phyloP scores from a whole-genome alignment of 331 rosid genomes.

The Erythrophleum ivorense region DNA sequence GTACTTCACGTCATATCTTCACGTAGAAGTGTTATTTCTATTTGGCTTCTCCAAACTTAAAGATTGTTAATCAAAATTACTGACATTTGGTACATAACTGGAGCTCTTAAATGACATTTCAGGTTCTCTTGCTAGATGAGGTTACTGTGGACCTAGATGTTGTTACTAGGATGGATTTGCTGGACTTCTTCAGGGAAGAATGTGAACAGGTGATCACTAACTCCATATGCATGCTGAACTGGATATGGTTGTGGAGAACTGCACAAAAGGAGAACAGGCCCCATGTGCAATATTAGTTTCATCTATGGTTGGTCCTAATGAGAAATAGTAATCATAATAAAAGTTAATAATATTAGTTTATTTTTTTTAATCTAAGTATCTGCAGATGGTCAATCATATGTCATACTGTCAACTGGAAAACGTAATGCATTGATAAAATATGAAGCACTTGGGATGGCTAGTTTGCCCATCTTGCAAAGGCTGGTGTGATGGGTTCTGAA shows the following conservation, averaged over 20 bases:
- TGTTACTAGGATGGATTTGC: conserved; percentile 88
- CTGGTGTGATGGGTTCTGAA: conserved; percentile 28
- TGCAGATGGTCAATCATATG: conserved; percentile 20
- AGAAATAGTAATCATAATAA: conserved; percentile 5
- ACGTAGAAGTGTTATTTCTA: conserved; percentile 4
- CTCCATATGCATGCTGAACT: conserved; percentile 29
- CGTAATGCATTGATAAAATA: conserved; percentile 16
- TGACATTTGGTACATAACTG: neutral
- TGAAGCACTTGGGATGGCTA: conserved; percentile 14
- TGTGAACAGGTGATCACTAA: conserved; percentile 78
- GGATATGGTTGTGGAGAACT: conserved; percentile 28
- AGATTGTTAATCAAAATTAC: neutral
- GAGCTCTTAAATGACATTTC: conserved; percentile 40
- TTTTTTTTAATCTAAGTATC: conserved; percentile 17
- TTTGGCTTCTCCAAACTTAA: neutral
- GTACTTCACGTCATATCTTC: conserved; percentile 4
- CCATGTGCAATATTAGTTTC: conserved; percentile 28
- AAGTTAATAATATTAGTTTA: conserved; percentile 12
- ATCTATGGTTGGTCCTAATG: conserved; percentile 23
- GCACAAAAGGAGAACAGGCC: neutral
- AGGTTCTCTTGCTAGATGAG: conserved; percentile 97
- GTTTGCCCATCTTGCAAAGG: conserved; percentile 35
- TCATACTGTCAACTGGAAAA: neutral
- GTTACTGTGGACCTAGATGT: conserved; percentile 96
- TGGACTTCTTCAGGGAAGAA: conserved; percentile 90